phyloP scores from a whole-genome alignment of 352 stramenopile genomes.

The Pythium vanterpoolii region DNA sequence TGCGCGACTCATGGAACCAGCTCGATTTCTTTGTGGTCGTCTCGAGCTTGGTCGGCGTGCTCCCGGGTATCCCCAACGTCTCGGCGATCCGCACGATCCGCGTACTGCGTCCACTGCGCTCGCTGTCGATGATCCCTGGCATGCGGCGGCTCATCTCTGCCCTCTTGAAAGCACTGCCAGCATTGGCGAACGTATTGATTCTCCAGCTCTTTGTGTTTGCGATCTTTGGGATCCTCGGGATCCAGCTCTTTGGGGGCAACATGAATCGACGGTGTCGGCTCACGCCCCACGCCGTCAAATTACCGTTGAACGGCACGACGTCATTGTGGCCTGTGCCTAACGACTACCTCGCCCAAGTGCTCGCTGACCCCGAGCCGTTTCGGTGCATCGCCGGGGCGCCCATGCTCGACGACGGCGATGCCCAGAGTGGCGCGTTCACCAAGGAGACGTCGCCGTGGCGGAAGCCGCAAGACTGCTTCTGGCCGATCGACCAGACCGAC shows the following conservation, averaged over 20 bases:
- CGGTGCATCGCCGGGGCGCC: constrained; percentile 31
- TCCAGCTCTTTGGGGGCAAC: constrained; percentile 83
- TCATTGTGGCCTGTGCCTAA: constrained; percentile 48
- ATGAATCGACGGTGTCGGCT: constrained; percentile 83
- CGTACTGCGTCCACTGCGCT: constrained; percentile 86
- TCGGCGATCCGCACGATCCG: constrained; percentile 85
- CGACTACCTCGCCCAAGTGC: constrained; percentile 42
- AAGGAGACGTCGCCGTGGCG: constrained; percentile 75
- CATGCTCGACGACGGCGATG: constrained; percentile 56
- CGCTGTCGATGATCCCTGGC: constrained; percentile 81
- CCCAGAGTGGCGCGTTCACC: constrained; percentile 25
- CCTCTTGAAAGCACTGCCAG: constrained; percentile 80
- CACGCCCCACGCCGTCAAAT: constrained; percentile 65
- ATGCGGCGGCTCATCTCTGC: constrained; percentile 79
- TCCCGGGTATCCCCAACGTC: constrained; percentile 73
- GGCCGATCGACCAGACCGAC: constrained; percentile 87
- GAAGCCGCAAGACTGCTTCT: constrained; percentile 84
- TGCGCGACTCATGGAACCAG: constrained; percentile 88
- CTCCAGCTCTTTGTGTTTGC: constrained; percentile 90
- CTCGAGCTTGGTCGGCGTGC: constrained; percentile 52
- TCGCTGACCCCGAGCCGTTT: constrained; percentile 33
- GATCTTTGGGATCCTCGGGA: constrained; percentile 89
- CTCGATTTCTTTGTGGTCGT: constrained; percentile 92
- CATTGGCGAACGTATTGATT: constrained; percentile 87
- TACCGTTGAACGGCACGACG: constrained; percentile 31